Evolutionary conservation across 2,329 filamentous ascomycete genomes (phyloP).

Genomic region (Hypomyces perniciosus): DNA sequence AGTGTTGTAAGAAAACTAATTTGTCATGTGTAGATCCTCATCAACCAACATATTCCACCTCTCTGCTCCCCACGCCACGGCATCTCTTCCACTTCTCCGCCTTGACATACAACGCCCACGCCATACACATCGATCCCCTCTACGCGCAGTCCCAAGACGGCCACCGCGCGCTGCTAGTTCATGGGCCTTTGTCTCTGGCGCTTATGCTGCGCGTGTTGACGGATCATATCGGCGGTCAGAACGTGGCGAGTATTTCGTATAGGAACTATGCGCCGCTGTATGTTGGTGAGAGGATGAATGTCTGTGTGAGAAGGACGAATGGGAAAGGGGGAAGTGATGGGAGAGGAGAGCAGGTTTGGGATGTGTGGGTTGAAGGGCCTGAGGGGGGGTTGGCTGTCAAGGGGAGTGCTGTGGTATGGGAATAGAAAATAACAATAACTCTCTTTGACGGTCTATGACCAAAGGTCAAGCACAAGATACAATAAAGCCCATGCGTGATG

Average conservation of each 20-base stretch:
- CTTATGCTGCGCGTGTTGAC: constrained; percentile 65
- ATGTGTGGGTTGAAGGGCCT: constrained; percentile 59
- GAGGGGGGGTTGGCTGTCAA: constrained; percentile 59
- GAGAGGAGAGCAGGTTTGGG: constrained; percentile 40
- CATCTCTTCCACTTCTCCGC: constrained; percentile 89
- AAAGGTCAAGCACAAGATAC: no score
- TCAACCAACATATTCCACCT: constrained; percentile 35
- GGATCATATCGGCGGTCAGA: constrained; percentile 13
- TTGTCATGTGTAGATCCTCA: constrained; percentile 25
- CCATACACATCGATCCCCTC: constrained; percentile 74
- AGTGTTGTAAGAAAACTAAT: no score
- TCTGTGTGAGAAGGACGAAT: constrained; percentile 55
- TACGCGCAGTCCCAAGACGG: constrained; percentile 69
- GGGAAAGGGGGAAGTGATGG: constrained; percentile 36
- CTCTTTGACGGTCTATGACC: no score
- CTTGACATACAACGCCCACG: constrained; percentile 86
- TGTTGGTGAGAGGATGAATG: constrained; percentile 60
- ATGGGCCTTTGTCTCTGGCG: constrained; percentile 75
- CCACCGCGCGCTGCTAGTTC: constrained; percentile 70
- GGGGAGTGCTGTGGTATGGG: constrained; percentile 35
- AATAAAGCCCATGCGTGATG: no score
- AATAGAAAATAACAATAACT: not conserved
- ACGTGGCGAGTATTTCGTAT: constrained; percentile 60
- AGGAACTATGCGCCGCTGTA: constrained; percentile 78
- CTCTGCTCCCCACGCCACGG: constrained; percentile 58